Evolutionary conservation across 1,284 basidiomycete species (phyloP).

Genomic region (Mrakiaceae sp.): DNA sequence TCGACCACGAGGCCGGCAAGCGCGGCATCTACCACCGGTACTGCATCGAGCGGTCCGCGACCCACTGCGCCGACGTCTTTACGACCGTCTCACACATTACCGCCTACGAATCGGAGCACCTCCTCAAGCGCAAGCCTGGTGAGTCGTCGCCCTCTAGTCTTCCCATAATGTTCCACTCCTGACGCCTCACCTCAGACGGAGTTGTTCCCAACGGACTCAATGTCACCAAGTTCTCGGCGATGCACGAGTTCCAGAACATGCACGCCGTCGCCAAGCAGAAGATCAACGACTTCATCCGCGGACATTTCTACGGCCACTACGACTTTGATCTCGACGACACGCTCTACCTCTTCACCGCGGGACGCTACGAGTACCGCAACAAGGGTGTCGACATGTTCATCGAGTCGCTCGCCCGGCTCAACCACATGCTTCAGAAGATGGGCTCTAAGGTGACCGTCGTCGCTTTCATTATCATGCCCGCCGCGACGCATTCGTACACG

Average conservation of each 20-base stretch:
- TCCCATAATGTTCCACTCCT: background rate
- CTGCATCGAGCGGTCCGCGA: slow-evolving; percentile 87
- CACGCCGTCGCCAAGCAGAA: slow-evolving; percentile 87
- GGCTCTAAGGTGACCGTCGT: slow-evolving; percentile 76
- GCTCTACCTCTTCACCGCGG: slow-evolving; percentile 97
- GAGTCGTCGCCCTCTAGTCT: background rate
- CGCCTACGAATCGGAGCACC: slow-evolving; percentile 89
- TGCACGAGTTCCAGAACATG: slow-evolving; percentile 95
- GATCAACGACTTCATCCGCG: slow-evolving; percentile 94
- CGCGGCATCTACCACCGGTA: slow-evolving; percentile 70
- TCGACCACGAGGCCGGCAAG: slow-evolving; percentile 97
- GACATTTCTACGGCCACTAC: slow-evolving; percentile 96
- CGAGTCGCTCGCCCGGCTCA: slow-evolving; percentile 85
- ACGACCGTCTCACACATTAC: slow-evolving; percentile 98
- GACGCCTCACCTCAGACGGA: slow-evolving; percentile 48
- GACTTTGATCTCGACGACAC: slow-evolving; percentile 95
- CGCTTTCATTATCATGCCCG: slow-evolving; percentile 98
- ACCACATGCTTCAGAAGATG: slow-evolving; percentile 72
- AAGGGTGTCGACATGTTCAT: slow-evolving; percentile 99
- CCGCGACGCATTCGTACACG: slow-evolving; percentile 89
- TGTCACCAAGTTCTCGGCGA: slow-evolving; percentile 89
- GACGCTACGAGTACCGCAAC: slow-evolving; percentile 96
- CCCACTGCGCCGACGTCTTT: slow-evolving; percentile 95
- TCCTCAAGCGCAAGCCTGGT: slow-evolving; percentile 86
- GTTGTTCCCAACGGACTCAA: slow-evolving; percentile 97